Evolutionary conservation across 805 yeast species (phyloP).

Genomic region (Lachancea fermentati): DNA sequence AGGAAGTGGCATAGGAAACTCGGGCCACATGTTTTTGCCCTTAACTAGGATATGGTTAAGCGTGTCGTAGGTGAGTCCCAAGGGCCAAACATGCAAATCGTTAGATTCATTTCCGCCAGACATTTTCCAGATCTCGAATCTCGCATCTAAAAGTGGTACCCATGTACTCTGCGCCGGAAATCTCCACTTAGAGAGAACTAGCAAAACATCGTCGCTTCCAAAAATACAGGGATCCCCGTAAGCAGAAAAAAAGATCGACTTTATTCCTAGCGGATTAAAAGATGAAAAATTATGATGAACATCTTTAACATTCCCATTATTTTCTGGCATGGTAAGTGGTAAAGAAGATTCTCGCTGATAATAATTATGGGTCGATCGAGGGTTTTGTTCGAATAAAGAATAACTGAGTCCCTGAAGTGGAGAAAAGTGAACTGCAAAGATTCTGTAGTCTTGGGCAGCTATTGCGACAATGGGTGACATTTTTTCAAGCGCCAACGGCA

Average conservation of each 20-base stretch:
- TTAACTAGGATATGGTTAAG: slow-evolving; percentile 71
- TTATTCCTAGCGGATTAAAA: slow-evolving; percentile 35
- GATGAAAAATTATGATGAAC: slow-evolving; percentile 26
- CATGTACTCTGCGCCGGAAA: slow-evolving; percentile 70
- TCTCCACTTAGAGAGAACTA: slow-evolving; percentile 76
- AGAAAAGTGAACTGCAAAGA: slow-evolving; percentile 46
- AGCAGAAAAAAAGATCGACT: slow-evolving; percentile 77
- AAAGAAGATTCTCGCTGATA: slow-evolving; percentile 41
- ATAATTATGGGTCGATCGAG: slow-evolving; percentile 28
- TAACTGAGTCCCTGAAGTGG: slow-evolving; percentile 24
- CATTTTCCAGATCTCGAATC: slow-evolving; percentile 42
- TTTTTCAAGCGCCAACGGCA: slow-evolving; percentile 64
- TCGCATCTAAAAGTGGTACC: slow-evolving; percentile 71
- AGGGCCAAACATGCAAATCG: slow-evolving; percentile 78
- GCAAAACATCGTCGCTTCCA: slow-evolving; percentile 69
- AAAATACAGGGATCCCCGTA: slow-evolving; percentile 87
- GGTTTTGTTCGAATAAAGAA: slow-evolving; percentile 26
- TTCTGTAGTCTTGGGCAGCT: slow-evolving; percentile 52
- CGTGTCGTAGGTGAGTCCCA: slow-evolving; percentile 67
- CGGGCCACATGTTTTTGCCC: slow-evolving; percentile 62
- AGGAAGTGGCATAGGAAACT: slow-evolving; percentile 80
- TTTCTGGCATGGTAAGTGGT: slow-evolving; percentile 33
- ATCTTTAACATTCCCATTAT: slow-evolving; percentile 25
- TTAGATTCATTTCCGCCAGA: slow-evolving; percentile 42
- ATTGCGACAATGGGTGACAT: slow-evolving; percentile 68